Percentiles rank a stretch among this genome's conserved stretches.
Evolutionary conservation across 164 flowering plant genomes (phyloP).

Genomic region (Magnolia officinalis): DNA sequence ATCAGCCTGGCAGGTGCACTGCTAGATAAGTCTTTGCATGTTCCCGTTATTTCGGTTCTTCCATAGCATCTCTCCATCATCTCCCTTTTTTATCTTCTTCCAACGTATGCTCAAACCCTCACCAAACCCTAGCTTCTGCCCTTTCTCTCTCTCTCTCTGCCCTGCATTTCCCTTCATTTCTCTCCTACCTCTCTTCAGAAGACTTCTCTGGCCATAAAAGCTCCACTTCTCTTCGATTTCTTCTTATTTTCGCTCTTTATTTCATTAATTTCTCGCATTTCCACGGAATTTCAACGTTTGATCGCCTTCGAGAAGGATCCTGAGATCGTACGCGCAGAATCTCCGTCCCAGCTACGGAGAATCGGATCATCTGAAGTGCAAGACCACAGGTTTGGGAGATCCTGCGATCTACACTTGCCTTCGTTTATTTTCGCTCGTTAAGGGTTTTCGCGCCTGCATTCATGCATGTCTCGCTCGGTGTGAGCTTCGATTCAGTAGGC

Average conservation of each 20-base stretch:
- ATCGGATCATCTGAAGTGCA: neutral
- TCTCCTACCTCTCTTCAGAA: too few species aligned
- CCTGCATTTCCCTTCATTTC: neutral
- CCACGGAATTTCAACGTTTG: neutral
- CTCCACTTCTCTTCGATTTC: neutral
- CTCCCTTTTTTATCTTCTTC: neutral
- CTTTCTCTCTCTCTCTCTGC: neutral
- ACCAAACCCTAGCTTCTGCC: neutral
- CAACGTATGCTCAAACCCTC: neutral
- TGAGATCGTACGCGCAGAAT: neutral
- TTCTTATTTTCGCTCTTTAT: neutral
- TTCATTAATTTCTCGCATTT: neutral
- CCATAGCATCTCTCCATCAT: too few species aligned
- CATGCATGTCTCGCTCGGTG: too few species aligned
- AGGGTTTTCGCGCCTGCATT: too few species aligned
- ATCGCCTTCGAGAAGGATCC: neutral
- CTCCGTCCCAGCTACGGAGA: neutral
- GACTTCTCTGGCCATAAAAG: too few species aligned
- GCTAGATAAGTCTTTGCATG: neutral
- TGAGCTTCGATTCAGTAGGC: too few species aligned
- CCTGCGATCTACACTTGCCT: too few species aligned
- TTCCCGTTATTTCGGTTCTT: neutral
- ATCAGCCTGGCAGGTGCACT: neutral
- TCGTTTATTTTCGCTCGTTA: too few species aligned
- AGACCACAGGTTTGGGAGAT: too few species aligned